Conservation (phyloP, 225 moss, liverwort and hornwort species). For the Pseudoscleropodium purum region DNA sequence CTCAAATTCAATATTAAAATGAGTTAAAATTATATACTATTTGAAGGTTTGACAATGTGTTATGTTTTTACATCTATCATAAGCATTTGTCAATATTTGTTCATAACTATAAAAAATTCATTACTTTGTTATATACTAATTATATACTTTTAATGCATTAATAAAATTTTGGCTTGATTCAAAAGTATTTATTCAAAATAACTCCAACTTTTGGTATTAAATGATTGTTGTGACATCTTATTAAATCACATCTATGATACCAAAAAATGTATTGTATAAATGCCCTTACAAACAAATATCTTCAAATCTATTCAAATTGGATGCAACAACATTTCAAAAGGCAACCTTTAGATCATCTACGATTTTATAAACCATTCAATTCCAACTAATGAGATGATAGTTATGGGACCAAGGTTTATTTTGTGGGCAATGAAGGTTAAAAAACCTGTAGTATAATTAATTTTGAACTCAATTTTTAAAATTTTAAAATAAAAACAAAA, state of each 20-base stretch:
- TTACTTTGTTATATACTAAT: rapidly evolving
- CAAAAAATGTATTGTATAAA: no score
- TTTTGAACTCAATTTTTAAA: background rate
- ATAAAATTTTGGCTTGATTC: background rate
- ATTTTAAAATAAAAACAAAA: no score
- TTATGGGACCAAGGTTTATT: no score
- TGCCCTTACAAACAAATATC: background rate
- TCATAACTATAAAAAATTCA: background rate
- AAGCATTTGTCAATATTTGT: background rate
- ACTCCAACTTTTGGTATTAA: background rate
- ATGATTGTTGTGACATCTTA: background rate
- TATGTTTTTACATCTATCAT: background rate
- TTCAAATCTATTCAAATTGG: background rate
- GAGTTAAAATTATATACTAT: background rate
- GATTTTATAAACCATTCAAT: background rate
- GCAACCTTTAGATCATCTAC: background rate
- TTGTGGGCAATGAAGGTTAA: background rate
- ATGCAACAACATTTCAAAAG: background rate
- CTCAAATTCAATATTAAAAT: background rate
- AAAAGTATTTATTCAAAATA: background rate
- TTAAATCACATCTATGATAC: background rate
- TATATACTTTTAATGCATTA: no score
- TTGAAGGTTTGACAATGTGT: background rate
- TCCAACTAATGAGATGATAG: no score
- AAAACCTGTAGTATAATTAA: background rate